Evolutionary conservation across 495 filamentous ascomycete species (phyloP), one percentile per base, ranked within the genome.

Genomic region (Hyaloscypha bicolor): DNA sequence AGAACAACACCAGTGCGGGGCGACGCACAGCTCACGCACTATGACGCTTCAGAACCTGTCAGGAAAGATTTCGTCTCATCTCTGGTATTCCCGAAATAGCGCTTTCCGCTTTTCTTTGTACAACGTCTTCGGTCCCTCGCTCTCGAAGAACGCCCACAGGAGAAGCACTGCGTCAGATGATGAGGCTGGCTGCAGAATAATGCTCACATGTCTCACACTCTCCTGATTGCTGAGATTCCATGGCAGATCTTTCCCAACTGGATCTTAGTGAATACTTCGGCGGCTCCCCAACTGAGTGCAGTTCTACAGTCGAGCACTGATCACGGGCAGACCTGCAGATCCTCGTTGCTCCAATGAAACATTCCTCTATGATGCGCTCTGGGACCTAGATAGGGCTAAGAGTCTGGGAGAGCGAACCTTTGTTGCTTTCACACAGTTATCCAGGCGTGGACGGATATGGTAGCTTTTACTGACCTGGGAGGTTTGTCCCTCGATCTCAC

Each of bases 101-200:
- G 16, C 42, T 48, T 12, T 48, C 42, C 16, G 42, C 42, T 14
- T 25, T 14, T 12, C 42, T 0, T 48, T 48, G 42, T 48, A 48
- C 16, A 19, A 48, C 42, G 42, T 19, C 42, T 12, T 48, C 42
- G 42, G 2, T 3, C 3, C 9, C 16, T 48, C 16, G 16, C 42
- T 48, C 11, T 19, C 9, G 4, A 48, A 1, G 11, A 16, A 4
- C 0, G 4, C 42, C 42, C 16, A 19, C 42, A 6, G 35, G 16
- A 48, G 42, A 48, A 19, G 16, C 42, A 48, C 42, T 48, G 42
- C 16, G 42, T 48, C 42, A 56, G 29, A 56, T 56, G 53, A 11
- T 6, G 16, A 56, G 53, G 53, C 53, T 56, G 53, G 53, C 16
- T 56, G 53, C 53, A 56, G 53, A 56, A 29, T 56, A 3, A 1